Evolutionary conservation across 2,329 filamentous ascomycete genomes (phyloP), one percentile per base, ranked within the genome.

Genomic region (Aspergillus neotritici): DNA sequence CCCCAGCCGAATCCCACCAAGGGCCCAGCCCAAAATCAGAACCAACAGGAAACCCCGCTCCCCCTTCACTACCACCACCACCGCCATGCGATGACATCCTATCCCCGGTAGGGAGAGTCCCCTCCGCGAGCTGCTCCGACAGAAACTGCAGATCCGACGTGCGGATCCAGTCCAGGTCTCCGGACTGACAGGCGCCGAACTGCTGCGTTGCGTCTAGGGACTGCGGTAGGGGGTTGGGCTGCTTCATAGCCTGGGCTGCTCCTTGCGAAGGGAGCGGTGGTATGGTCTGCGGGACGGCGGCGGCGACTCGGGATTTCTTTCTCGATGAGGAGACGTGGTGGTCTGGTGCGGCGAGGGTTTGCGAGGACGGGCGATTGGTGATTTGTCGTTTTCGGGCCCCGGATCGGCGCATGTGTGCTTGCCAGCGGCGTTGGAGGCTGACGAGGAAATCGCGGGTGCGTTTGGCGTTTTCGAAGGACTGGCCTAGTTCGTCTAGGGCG

Each of bases 391-490:
- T 65, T 3, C 51, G 38, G 0, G 58, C 48, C 14, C 58, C 60
- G 1, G 57, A 53, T n/a, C 60, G 53, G 14, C 58, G 60, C 57
- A 65, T 62, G 28, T 61, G 60, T 6, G 60, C 55, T 42, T 66
- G 64, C 65, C 65, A 68, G 38, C 64, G 53, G n/a, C 63, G 57
- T 40, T 67, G 65, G 1, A 68, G 51, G 10, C 57, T 63, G 5
- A 67, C 61, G 1, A 68, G 55, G 41, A 64, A 66, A 30, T 67
- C 65, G 10, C 64, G 58, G 1, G 65, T 66, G 7, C 65, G 61
- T 43, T 67, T 67, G 0, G 68, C 68, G 32, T 65, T 68, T 11
- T 67, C 65, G 29, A 67, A 68, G 0, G 61, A 68, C 41, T 64
- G 63, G 8, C 65, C 64, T 2, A 70, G 51, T 41, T 69, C 65